These are phyloP conservation scores for Parietaria judaica DNA, from an alignment of 306 rosid genomes.

Conservation along the genomic window DNA sequence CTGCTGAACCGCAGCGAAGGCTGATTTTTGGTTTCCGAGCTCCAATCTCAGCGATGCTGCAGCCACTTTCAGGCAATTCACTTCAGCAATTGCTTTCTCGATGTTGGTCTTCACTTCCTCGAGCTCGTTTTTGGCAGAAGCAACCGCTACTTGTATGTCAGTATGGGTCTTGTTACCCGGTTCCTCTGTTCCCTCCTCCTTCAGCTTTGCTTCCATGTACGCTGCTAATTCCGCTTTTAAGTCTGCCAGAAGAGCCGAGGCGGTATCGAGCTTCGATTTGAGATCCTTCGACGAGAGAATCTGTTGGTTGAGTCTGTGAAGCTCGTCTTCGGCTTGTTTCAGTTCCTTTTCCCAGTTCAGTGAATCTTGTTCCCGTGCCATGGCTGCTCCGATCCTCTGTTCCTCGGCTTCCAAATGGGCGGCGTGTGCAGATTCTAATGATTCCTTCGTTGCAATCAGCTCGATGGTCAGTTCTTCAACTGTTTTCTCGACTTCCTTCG, in stretches of 20 bases:
- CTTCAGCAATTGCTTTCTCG: slow-evolving; percentile 83
- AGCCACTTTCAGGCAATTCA: slow-evolving; percentile 76
- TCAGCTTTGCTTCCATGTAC: slow-evolving; percentile 77
- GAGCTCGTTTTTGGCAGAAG: slow-evolving; percentile 68
- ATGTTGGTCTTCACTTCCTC: slow-evolving; percentile 77
- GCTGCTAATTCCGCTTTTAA: slow-evolving; percentile 77
- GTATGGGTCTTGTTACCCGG: slow-evolving; percentile 44
- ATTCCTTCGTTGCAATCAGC: slow-evolving; percentile 78
- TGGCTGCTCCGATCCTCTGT: slow-evolving; percentile 80
- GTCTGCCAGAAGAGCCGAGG: slow-evolving; percentile 70
- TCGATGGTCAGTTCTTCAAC: slow-evolving; percentile 89
- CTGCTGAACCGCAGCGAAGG: slow-evolving; percentile 56
- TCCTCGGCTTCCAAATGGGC: slow-evolving; percentile 96
- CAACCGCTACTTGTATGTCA: slow-evolving; percentile 69
- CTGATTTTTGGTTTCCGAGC: slow-evolving; percentile 72
- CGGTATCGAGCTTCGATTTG: slow-evolving; percentile 73
- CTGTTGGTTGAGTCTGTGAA: slow-evolving; percentile 63
- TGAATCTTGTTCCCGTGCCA: slow-evolving; percentile 96
- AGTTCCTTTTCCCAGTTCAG: slow-evolving; percentile 91
- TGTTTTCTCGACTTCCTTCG: slow-evolving; percentile 84
- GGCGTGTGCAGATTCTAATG: slow-evolving; percentile 81
- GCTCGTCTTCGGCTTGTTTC: slow-evolving; percentile 82
- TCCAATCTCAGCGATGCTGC: slow-evolving; percentile 66
- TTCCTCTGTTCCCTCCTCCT: slow-evolving; percentile 47
- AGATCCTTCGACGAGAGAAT: slow-evolving; percentile 68